A percentile compares a stretch with the other conserved stretches of the same genome.
These are phyloP conservation scores for Ascosphaera aggregata DNA, from an alignment of 2,329 filamentous ascomycete genomes.

Conservation along the genomic window DNA sequence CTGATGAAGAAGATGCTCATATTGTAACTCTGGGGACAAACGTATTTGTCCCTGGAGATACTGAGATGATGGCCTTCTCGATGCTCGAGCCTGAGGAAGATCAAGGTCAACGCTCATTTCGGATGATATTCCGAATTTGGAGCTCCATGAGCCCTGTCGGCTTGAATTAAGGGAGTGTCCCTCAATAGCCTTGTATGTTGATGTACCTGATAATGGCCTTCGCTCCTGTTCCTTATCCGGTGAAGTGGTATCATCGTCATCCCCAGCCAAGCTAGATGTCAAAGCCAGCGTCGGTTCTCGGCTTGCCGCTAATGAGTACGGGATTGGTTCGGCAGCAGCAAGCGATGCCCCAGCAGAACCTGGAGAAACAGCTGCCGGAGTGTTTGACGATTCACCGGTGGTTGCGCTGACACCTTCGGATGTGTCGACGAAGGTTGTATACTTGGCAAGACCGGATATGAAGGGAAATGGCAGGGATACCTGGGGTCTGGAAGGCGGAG, in stretches of 20 bases:
- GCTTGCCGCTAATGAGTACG: not conserved
- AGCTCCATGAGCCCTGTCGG: no score
- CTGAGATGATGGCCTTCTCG: not conserved
- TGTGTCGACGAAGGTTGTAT: not conserved
- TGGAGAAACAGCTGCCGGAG: not conserved
- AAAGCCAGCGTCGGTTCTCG: not conserved
- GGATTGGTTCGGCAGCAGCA: not conserved
- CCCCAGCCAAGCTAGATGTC: not conserved
- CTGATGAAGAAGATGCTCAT: not conserved
- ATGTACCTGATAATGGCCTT: no score
- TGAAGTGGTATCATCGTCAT: not conserved
- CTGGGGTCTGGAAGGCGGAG: no score
- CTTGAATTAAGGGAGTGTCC: no score
- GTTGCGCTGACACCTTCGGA: not conserved
- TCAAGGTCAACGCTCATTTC: no score
- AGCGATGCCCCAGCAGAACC: no score
- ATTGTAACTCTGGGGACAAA: no score
- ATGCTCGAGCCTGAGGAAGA: not conserved
- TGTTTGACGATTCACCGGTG: not conserved
- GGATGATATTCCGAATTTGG: no score
- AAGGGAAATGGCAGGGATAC: slow-evolving; percentile 11
- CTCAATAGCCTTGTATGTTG: no score
- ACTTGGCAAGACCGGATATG: not conserved
- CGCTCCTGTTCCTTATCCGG: no score
- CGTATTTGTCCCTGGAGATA: not conserved